Evolutionary conservation across 768 basidiomycete species (phyloP).

Genomic region (Tulasnella sp.): DNA sequence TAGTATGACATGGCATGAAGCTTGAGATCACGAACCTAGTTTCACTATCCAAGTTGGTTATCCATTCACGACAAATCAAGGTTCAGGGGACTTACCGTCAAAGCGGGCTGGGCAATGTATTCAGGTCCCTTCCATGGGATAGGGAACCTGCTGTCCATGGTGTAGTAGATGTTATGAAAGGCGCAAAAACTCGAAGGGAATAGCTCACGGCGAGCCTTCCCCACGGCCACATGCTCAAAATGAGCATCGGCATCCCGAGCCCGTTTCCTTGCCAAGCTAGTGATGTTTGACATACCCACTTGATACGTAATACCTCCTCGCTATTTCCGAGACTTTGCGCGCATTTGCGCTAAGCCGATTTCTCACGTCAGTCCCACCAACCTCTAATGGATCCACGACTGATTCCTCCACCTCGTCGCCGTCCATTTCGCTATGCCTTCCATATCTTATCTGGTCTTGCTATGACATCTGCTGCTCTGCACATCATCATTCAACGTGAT

Average conservation of each 20-base stretch:
- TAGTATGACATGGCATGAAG: background rate
- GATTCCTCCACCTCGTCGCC: background rate
- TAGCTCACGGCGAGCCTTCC: no score
- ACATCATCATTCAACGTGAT: background rate
- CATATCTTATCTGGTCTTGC: background rate
- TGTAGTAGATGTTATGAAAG: background rate
- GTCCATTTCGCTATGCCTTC: background rate
- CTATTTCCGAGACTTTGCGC: background rate
- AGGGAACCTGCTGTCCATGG: background rate
- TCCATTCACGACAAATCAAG: no score
- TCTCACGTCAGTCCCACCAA: background rate
- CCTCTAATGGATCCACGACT: background rate
- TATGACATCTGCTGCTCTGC: background rate
- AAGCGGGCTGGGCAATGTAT: background rate
- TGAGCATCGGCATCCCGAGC: background rate
- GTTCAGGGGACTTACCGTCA: background rate
- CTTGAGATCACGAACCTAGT: background rate
- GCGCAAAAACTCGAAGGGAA: no score
- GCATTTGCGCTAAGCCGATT: background rate
- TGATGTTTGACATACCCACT: background rate
- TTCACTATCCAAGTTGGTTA: no score
- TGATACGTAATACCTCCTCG: background rate
- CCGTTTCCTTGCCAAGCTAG: background rate
- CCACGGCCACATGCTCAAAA: background rate
- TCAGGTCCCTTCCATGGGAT: background rate